Conservation (phyloP, 495 filamentous ascomycete species). For the Extremus antarcticus region DNA sequence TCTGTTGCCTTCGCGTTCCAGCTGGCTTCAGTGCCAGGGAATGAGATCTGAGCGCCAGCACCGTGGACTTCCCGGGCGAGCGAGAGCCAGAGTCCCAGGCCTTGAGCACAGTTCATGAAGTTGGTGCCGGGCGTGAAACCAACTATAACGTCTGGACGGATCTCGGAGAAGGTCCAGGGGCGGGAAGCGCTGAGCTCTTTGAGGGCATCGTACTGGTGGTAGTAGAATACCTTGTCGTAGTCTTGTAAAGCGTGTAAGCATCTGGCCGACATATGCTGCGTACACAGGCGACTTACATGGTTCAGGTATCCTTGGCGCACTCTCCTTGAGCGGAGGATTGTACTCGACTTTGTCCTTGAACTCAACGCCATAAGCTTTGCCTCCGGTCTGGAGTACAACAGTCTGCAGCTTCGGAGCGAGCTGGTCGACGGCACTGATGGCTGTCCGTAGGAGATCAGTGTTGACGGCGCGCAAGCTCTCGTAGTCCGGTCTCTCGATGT, state of each 20-base stretch:
- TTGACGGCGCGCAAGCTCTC: conserved; percentile 25
- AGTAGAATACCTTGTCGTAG: conserved; percentile 37
- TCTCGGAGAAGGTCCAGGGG: conserved; percentile 36
- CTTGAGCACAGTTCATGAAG: conserved; percentile 35
- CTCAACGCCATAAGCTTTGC: conserved; percentile 35
- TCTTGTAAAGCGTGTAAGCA: not conserved
- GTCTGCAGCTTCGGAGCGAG: conserved; percentile 31
- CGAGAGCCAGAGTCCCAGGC: conserved; percentile 32
- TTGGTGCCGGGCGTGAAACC: conserved; percentile 36
- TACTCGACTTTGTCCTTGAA: conserved; percentile 27
- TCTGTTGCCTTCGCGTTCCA: conserved; percentile 27
- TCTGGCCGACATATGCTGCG: not conserved
- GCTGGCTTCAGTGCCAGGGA: conserved; percentile 28
- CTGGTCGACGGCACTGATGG: conserved; percentile 24
- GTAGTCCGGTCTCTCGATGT: conserved; percentile 16
- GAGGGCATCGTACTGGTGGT: conserved; percentile 35
- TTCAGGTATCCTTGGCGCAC: conserved; percentile 33
- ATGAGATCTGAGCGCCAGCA: conserved; percentile 25
- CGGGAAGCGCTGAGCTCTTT: conserved; percentile 29
- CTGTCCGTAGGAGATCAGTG: conserved; percentile 22
- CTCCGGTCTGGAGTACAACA: conserved; percentile 35
- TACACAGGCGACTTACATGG: conserved; percentile 24
- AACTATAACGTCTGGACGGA: conserved; percentile 38
- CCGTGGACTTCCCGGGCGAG: conserved; percentile 30
- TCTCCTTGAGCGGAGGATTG: conserved; percentile 32